phyloP scores from a whole-genome alignment of 2,329 filamentous ascomycete species.

The Orbilia brochopaga region DNA sequence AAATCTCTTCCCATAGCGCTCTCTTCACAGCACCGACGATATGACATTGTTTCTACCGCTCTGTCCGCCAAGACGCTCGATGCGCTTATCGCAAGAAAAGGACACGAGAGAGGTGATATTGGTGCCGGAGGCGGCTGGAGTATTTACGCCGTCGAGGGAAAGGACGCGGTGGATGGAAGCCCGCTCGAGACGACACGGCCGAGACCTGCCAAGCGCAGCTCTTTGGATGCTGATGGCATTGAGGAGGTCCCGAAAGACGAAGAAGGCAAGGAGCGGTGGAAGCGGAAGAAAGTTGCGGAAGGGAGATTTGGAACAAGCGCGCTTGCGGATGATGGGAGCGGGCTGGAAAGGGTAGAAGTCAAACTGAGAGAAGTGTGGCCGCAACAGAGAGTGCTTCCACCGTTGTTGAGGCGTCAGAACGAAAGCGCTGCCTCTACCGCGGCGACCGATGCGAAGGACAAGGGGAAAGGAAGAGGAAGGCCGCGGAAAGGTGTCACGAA shows the following conservation, averaged over 20 bases:
- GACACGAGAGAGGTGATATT: constrained; percentile 71
- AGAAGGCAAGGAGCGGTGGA: constrained; percentile 57
- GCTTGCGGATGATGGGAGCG: constrained; percentile 65
- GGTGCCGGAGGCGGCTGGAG: constrained; percentile 78
- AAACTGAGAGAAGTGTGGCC: constrained; percentile 67
- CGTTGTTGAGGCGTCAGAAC: constrained; percentile 11
- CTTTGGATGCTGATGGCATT: constrained; percentile 58
- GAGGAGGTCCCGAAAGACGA: constrained; percentile 52
- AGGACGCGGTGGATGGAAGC: constrained; percentile 59
- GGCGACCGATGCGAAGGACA: not conserved
- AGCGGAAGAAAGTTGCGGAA: constrained; percentile 69
- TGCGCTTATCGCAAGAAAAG: constrained; percentile 72
- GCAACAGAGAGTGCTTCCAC: constrained; percentile 26
- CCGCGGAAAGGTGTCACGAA: constrained; percentile 39
- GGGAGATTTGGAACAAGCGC: constrained; percentile 73
- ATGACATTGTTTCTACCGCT: constrained; percentile 70
- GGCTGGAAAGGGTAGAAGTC: constrained; percentile 68
- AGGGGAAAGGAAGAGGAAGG: constrained; percentile 30
- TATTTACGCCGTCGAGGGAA: constrained; percentile 72
- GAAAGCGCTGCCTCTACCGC: constrained; percentile 4
- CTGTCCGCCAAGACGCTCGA: constrained; percentile 74
- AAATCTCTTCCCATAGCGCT: constrained; percentile 83
- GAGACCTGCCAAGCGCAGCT: constrained; percentile 57
- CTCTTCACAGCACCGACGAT: constrained; percentile 74
- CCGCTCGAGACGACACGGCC: constrained; percentile 62